A percentile compares a stretch with the other conserved stretches of the same genome.
Conservation (phyloP, 2,329 filamentous ascomycete species). For the Chaetomiaceae sp. region DNA sequence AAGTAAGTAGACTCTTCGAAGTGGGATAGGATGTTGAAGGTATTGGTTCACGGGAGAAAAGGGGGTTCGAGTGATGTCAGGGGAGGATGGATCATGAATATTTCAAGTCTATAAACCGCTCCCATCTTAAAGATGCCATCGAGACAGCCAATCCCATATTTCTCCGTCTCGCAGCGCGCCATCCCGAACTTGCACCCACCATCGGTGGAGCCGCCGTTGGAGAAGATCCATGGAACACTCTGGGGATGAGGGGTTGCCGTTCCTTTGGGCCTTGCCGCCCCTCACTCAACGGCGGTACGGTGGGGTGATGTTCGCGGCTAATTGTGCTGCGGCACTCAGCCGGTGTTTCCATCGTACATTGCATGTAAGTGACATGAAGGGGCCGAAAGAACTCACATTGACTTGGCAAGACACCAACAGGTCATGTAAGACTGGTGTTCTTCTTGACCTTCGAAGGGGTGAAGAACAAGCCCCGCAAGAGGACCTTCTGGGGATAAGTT, state of each 20-base stretch:
- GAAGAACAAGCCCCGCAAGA: too few species aligned
- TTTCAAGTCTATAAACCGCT: background rate
- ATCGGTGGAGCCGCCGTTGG: constrained; percentile 14
- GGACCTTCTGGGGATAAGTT: too few species aligned
- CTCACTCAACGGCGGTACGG: background rate
- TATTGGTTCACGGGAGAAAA: too few species aligned
- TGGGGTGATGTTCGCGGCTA: constrained; percentile 17
- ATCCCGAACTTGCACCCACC: constrained; percentile 10
- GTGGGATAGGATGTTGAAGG: too few species aligned
- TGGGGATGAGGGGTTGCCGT: constrained; percentile 13
- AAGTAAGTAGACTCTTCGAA: background rate
- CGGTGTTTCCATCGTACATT: background rate
- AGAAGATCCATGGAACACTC: background rate
- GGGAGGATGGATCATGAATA: background rate
- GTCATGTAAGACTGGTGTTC: too few species aligned
- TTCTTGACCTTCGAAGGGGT: too few species aligned
- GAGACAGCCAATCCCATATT: constrained; percentile 17
- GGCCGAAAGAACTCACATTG: background rate
- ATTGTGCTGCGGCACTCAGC: constrained; percentile 11
- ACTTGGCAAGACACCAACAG: background rate
- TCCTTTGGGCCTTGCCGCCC: constrained; percentile 3
- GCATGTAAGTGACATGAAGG: background rate
- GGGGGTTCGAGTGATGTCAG: background rate
- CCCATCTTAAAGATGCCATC: background rate
- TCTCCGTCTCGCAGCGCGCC: constrained; percentile 17